Evolutionary conservation across 2,329 filamentous ascomycete species (phyloP), one percentile per base, ranked within the genome.

Genomic region (Allantophomopsis cytisporea): DNA sequence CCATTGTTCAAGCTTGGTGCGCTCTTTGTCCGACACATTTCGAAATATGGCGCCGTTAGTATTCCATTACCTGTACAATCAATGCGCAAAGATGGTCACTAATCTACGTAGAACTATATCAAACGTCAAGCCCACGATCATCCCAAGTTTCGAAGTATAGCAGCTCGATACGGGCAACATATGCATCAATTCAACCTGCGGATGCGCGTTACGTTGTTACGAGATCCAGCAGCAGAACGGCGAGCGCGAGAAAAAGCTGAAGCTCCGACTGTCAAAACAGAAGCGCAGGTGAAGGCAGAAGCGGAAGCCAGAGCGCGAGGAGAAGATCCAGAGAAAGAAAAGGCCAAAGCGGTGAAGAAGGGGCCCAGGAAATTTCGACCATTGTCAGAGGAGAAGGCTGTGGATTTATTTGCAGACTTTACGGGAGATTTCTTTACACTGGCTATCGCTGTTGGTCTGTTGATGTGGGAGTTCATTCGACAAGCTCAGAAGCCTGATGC

Each of bases 181-280:
- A 76, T 80, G 49, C 76, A 80, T 51, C 76, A 80, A 57, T 57
- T 80, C 39, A 80, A 80, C 50, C 80, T 80, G 76, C 68, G 72
- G 38, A 54, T 77, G 49, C 71, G 68, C 12, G 76, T 80, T 4
- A 69, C 73, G 2, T 51, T 74, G 4, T 54, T 80, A 31, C 67
- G 74, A 44, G 73, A 80, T 41, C 57, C 60, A 31, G 68, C 71
- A 21, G 71, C 72, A 14, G 72, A 76, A 50, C 65, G 65, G 44
- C 64, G 65, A 41, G 74, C 73, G 12, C 76, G 67, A 47, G 76
- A 80, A 50, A 71, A 69, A 43, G 73, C 75, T 39, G 73, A 76
- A 51, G 65, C 73, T 7, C 73, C 75, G 7, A 80, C 75, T 2
- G 75, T 77, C 32, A 77, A 77, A 55, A 80, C 75, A 14, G 69